Conservation (phyloP, 208 protist genomes). For the Leishmania guyanensis region DNA sequence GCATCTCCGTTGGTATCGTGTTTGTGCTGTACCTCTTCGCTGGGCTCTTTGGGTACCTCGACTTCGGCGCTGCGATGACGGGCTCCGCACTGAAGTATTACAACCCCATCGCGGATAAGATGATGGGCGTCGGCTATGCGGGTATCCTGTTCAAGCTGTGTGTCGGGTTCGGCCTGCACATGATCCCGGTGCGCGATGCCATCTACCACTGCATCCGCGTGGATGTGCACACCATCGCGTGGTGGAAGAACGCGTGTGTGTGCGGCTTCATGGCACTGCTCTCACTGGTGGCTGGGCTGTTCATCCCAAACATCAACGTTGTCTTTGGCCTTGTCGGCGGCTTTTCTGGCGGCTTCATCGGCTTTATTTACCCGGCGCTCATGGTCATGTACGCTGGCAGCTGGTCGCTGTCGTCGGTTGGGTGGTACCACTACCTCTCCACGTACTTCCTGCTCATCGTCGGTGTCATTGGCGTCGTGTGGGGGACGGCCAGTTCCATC, state of each 20-base stretch:
- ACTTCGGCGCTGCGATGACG: constrained; percentile 58
- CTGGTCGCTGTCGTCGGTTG: constrained; percentile 39
- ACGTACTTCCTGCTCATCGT: constrained; percentile 63
- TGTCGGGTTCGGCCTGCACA: constrained; percentile 65
- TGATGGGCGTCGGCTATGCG: constrained; percentile 61
- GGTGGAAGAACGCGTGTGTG: constrained; percentile 51
- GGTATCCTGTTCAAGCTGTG: constrained; percentile 76
- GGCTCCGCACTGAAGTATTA: constrained; percentile 61
- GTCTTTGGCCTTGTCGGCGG: constrained; percentile 78
- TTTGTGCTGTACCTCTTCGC: constrained; percentile 73
- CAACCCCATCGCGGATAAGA: constrained; percentile 59
- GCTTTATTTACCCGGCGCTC: constrained; percentile 72
- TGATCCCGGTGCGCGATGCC: constrained; percentile 66
- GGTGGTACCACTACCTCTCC: constrained; percentile 58
- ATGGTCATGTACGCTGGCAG: constrained; percentile 77
- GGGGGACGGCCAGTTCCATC: constrained; percentile 59
- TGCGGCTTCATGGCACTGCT: constrained; percentile 38
- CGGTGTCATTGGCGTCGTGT: constrained; percentile 67
- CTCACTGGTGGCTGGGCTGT: constrained; percentile 61
- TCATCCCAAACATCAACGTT: constrained; percentile 70
- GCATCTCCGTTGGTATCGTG: constrained; percentile 47
- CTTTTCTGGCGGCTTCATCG: constrained; percentile 70
- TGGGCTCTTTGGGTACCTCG: constrained; percentile 82
- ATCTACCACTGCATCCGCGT: constrained; percentile 58
- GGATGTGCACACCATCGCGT: constrained; percentile 46